These are phyloP conservation scores for Paxillus rubicundulus DNA, from an alignment of 768 basidiomycete genomes.

Conservation along the genomic window DNA sequence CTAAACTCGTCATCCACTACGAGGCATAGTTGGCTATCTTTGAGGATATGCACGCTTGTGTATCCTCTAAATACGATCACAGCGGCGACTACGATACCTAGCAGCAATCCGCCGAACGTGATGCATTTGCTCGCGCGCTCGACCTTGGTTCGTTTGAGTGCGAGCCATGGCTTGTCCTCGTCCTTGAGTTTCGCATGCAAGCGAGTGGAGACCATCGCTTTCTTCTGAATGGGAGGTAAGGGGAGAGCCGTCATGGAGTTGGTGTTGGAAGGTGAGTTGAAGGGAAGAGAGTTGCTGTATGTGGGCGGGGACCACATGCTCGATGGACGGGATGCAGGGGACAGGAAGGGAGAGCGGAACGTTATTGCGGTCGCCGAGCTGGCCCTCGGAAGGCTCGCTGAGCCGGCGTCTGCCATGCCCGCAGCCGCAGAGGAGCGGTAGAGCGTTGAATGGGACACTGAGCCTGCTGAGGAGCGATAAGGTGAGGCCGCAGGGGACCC, in stretches of 20 bases:
- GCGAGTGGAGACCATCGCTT: slow-evolving; percentile 43
- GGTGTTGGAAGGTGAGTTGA: slow-evolving; percentile 28
- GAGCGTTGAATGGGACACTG: slow-evolving; percentile 23
- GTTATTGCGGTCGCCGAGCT: slow-evolving; percentile 40
- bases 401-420: slow-evolving; percentile 8
- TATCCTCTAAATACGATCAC: slow-evolving; percentile 47
- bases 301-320: slow-evolving; percentile 62
- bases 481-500: slow-evolving; percentile 33
- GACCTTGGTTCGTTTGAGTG: slow-evolving; percentile 31
- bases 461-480: slow-evolving; percentile 35
- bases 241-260: slow-evolving; percentile 33
- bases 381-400: slow-evolving; percentile 36
- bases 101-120: slow-evolving; percentile 39
- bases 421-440: slow-evolving; percentile 31
- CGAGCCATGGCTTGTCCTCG: slow-evolving; percentile 47
- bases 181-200: slow-evolving; percentile 49
- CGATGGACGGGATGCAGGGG: slow-evolving; percentile 64
- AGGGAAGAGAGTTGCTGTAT: slow-evolving; percentile 26
- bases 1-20: slow-evolving; percentile 52
- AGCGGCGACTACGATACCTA: slow-evolving; percentile 43
- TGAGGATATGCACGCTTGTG: slow-evolving; percentile 36
- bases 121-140: slow-evolving; percentile 46
- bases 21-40: slow-evolving; percentile 36
- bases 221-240: slow-evolving; percentile 41
- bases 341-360: slow-evolving; percentile 69